phyloP scores from a whole-genome alignment of 176 grass and related monocot genomes.

The Musa schizocarpa region DNA sequence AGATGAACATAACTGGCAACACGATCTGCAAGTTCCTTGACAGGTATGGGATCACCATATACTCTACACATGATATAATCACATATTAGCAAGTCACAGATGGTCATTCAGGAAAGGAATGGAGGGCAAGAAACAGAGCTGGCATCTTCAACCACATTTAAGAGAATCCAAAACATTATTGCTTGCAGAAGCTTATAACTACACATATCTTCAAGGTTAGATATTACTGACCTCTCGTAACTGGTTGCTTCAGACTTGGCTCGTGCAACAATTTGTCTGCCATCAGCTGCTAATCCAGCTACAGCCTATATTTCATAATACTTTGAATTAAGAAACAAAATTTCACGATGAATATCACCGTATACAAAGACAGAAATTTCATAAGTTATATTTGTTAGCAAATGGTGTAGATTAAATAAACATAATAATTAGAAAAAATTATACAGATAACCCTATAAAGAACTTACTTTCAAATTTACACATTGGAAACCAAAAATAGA shows the following conservation, averaged over 20 bases:
- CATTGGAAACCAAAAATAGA: no score
- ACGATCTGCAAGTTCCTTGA: slow-evolving; percentile 80
- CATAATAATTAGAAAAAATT: not conserved
- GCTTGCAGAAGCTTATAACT: not conserved
- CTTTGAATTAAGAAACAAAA: not conserved
- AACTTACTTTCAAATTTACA: not conserved
- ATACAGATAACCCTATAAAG: no score
- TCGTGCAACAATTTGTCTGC: slow-evolving; percentile 68
- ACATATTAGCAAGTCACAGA: not conserved
- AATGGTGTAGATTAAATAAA: not conserved
- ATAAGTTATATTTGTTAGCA: not conserved
- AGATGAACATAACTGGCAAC: slow-evolving; percentile 83
- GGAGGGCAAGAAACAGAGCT: no score
- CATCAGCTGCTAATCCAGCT: slow-evolving; percentile 81
- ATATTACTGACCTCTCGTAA: slow-evolving; percentile 52
- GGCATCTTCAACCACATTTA: no score
- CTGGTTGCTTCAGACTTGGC: slow-evolving; percentile 66
- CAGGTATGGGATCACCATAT: slow-evolving; percentile 71
- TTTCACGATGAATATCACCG: not conserved
- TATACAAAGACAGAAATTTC: slow-evolving; percentile 1
- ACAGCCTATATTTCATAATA: slow-evolving; percentile 32
- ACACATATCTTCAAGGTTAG: not conserved
- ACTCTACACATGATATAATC: slow-evolving; percentile 31
- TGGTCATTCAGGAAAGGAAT: not conserved
- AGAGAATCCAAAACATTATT: not conserved